Conservation (phyloP, 2,329 filamentous ascomycete species). For the Monilinia fructicola region DNA sequence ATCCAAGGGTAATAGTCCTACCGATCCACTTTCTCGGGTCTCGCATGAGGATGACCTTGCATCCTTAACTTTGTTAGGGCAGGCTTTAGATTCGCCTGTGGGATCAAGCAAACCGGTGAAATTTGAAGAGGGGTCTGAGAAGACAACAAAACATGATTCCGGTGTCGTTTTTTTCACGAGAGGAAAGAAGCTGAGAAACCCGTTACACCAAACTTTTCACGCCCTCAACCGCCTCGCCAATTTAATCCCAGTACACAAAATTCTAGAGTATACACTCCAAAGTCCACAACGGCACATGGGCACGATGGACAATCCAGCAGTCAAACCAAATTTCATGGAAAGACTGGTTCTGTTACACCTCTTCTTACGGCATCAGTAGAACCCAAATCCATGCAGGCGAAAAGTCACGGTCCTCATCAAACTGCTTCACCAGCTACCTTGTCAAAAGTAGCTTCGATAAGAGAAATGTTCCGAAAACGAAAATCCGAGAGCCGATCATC, state of each 20-base stretch:
- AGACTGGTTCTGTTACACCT: neutral
- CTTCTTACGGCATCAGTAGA: neutral
- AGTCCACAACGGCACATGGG: neutral
- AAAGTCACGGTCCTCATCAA: neutral
- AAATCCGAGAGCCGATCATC: constrained; percentile 19
- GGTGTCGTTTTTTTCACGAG: constrained; percentile 8
- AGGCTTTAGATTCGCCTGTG: constrained; percentile 24
- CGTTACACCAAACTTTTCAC: neutral
- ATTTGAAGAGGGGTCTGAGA: neutral
- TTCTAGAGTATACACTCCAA: neutral
- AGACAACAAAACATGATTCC: constrained; percentile 20
- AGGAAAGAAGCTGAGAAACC: constrained; percentile 10
- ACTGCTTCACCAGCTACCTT: constrained; percentile 12
- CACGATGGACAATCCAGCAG: neutral
- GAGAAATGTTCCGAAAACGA: constrained; percentile 19
- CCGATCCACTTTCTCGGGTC: constrained; percentile 25
- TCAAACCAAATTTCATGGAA: neutral
- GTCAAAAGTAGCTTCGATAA: constrained; percentile 21
- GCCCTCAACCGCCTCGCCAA: neutral
- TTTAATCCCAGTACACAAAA: neutral
- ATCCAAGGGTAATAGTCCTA: constrained; percentile 16
- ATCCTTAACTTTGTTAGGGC: constrained; percentile 29
- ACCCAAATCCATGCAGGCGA: neutral
- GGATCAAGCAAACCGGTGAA: neutral
- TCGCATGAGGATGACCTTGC: constrained; percentile 33